Percentiles rank a stretch among this genome's conserved stretches.
Evolutionary conservation across 371 early-diverging fungal species (phyloP).

Genomic region (Mortierella sp.): DNA sequence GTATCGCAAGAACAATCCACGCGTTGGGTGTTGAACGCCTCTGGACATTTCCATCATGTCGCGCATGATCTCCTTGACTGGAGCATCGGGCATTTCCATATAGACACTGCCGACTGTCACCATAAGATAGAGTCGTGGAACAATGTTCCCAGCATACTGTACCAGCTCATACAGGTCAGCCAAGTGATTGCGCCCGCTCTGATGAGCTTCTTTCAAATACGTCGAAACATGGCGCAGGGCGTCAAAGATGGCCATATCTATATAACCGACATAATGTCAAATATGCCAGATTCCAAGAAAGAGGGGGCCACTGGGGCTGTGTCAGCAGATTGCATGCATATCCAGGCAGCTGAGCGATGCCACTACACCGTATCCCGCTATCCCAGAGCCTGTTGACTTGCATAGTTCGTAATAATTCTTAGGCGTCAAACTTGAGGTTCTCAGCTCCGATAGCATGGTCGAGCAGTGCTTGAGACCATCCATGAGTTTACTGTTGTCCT

Average conservation of each 20-base stretch:
- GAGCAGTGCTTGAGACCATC: constrained; percentile 97
- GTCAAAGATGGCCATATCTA: constrained; percentile 97
- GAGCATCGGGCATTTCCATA: constrained; percentile 88
- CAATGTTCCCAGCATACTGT: constrained; percentile 96
- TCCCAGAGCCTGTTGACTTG: constrained; percentile 50
- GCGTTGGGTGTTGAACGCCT: constrained; percentile 97
- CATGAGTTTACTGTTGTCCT: constrained; percentile 91
- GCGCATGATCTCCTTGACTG: constrained; percentile 93
- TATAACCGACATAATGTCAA: constrained; percentile 39
- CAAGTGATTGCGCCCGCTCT: constrained; percentile 85
- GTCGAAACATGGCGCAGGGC: constrained; percentile 88
- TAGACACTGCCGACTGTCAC: constrained; percentile 96
- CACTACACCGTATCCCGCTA: neutral
- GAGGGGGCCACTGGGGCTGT: too few relatives aligned
- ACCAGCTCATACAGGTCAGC: constrained; percentile 97
- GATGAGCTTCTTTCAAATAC: constrained; percentile 88
- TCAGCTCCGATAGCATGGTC: constrained; percentile 94
- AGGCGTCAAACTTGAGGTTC: constrained; percentile 92
- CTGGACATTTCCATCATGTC: constrained; percentile 98
- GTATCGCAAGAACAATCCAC: constrained; percentile 95
- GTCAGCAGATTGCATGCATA: too few relatives aligned
- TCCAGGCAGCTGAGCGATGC: too few relatives aligned
- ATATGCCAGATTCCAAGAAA: too few relatives aligned
- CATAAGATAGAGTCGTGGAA: constrained; percentile 98
- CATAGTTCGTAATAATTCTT: constrained; percentile 98